phyloP scores from a whole-genome alignment of 2,329 filamentous ascomycete species.

The Colletotrichum costaricense region DNA sequence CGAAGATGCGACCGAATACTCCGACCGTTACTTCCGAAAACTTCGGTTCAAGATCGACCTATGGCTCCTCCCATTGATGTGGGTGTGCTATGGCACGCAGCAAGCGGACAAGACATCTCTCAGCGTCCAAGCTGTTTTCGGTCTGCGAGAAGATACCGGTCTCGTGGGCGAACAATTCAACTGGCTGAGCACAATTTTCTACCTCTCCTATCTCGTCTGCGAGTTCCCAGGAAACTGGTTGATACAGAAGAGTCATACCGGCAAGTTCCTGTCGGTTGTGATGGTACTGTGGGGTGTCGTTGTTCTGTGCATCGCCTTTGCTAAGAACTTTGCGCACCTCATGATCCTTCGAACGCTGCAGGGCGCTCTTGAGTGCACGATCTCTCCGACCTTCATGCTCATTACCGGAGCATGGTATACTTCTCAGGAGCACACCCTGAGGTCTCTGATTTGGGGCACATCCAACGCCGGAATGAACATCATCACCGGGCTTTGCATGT shows the following conservation, averaged over 20 bases:
- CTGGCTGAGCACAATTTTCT: slow-evolving; percentile 45
- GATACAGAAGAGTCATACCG: slow-evolving; percentile 40
- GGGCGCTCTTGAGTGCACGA: slow-evolving; percentile 45
- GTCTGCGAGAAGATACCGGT: slow-evolving; percentile 42
- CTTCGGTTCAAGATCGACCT: slow-evolving; percentile 45
- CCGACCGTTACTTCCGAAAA: slow-evolving; percentile 41
- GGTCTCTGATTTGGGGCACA: slow-evolving; percentile 47
- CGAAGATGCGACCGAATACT: slow-evolving; percentile 36
- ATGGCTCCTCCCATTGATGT: slow-evolving; percentile 45
- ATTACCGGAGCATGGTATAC: slow-evolving; percentile 48
- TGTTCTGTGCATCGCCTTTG: slow-evolving; percentile 43
- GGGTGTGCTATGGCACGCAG: slow-evolving; percentile 43
- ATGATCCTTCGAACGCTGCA: slow-evolving; percentile 44
- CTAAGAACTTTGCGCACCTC: slow-evolving; percentile 43
- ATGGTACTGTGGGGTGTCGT: slow-evolving; percentile 48
- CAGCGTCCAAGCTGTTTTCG: slow-evolving; percentile 44
- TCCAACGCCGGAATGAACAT: slow-evolving; percentile 47
- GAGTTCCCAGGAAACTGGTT: slow-evolving; percentile 43
- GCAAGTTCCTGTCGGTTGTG: slow-evolving; percentile 47
- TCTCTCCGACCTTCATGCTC: slow-evolving; percentile 44
- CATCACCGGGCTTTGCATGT: slow-evolving; percentile 44
- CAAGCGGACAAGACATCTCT: slow-evolving; percentile 46
- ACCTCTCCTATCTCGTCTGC: slow-evolving; percentile 43
- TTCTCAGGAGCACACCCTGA: slow-evolving; percentile 43
- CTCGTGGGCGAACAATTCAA: slow-evolving; percentile 45